Evolutionary conservation across 257 asterid species (phyloP).

Genomic region (Solanum etuberosum): DNA sequence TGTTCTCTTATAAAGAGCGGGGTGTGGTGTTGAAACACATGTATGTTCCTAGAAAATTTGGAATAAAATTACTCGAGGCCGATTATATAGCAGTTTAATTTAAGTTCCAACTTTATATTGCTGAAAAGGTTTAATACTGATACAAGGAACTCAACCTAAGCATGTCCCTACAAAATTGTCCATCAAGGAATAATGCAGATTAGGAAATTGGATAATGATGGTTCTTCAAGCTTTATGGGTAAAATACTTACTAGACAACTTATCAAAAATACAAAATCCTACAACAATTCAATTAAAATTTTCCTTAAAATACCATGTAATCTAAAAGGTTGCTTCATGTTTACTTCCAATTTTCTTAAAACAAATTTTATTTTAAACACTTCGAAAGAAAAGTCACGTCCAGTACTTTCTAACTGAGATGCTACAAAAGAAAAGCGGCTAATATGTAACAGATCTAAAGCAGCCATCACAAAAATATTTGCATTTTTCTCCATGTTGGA

Average conservation of each 20-base stretch:
- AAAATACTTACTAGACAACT: not conserved
- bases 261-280: not conserved
- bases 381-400: not conserved
- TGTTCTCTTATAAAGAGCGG: not conserved
- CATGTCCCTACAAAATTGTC: not conserved
- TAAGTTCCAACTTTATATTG: not conserved
- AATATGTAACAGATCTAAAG: constrained; percentile 1
- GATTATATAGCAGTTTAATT: not conserved
- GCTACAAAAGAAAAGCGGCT: not conserved
- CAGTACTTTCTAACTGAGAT: not conserved
- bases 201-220: not conserved
- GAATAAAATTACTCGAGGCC: not conserved
- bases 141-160: not conserved
- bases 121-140: not conserved
- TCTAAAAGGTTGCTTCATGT: not conserved
- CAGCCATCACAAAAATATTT: not conserved
- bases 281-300: not conserved
- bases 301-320: not conserved
- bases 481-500: not conserved
- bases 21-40: not conserved
- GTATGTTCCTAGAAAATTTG: not conserved
- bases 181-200: not conserved
- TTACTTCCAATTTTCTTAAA: not conserved
- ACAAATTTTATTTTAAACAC: not conserved
- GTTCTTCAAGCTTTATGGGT: not conserved